Evolutionary conservation across 1,139 yeast genomes (phyloP).

Genomic region (Kodamaea alishanica): DNA sequence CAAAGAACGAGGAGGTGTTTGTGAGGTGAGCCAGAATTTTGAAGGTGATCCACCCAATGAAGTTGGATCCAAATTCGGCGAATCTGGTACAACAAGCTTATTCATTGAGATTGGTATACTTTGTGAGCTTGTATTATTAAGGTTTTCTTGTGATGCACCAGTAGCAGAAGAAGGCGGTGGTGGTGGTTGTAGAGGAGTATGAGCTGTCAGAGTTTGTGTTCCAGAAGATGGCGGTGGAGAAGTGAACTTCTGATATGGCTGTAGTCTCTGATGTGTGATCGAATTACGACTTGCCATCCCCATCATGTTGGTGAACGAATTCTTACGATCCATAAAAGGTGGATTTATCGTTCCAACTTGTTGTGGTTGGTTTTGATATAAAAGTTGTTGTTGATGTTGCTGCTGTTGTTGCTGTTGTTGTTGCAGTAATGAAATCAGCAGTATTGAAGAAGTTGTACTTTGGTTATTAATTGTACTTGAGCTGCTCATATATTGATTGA

Average conservation of each 20-base stretch:
- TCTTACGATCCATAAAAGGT: constrained; percentile 18
- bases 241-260: constrained; percentile 34
- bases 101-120: constrained; percentile 27
- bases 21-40: constrained; percentile 48
- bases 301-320: constrained; percentile 22
- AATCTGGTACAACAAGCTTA: constrained; percentile 37
- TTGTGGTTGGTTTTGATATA: constrained; percentile 3
- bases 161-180: constrained; percentile 1
- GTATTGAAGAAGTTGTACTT: not conserved
- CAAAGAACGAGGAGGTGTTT: constrained; percentile 47
- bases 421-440: too few relatives aligned
- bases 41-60: constrained; percentile 57
- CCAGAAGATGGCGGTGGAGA: constrained; percentile 26
- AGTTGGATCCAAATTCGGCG: constrained; percentile 51
- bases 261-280: constrained; percentile 33
- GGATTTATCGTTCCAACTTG: constrained; percentile 9
- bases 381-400: constrained; percentile 5
- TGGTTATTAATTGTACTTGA: not conserved
- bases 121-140: constrained; percentile 14
- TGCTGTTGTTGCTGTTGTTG: constrained; percentile 7
- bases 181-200: too few relatives aligned
- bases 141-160: constrained; percentile 1
- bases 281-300: constrained; percentile 26
- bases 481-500: not conserved
- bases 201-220: not conserved